Percentiles rank a stretch among this genome's conserved stretches.
phyloP scores from a whole-genome alignment of 805 yeast genomes.

The Sugiyamaella smithiae region DNA sequence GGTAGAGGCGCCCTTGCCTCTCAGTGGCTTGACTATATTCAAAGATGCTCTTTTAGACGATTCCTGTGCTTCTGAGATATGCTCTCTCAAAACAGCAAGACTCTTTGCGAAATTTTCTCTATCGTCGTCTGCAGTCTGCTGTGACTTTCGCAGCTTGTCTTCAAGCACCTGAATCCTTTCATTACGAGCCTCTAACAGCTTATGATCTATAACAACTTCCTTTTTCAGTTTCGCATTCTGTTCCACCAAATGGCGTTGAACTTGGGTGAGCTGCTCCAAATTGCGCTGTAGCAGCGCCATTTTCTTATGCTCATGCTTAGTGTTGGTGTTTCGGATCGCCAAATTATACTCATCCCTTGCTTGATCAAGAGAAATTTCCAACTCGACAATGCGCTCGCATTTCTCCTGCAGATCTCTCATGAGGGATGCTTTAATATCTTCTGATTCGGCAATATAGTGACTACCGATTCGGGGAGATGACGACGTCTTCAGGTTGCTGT shows the following conservation, averaged over 20 bases:
- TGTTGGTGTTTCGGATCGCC: conserved; percentile 26
- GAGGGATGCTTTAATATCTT: conserved; percentile 56
- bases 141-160: conserved; percentile 43
- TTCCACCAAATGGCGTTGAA: conserved; percentile 58
- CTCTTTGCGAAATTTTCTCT: conserved; percentile 45
- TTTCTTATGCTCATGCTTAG: conserved; percentile 42
- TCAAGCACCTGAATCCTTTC: conserved; percentile 56
- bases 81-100: conserved; percentile 19
- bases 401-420: conserved; percentile 27
- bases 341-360: conserved; percentile 37
- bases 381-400: conserved; percentile 39
- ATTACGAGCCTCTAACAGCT: conserved; percentile 56
- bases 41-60: conserved; percentile 1
- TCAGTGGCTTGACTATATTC: conserved; percentile 56
- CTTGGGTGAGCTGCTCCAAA: conserved; percentile 53
- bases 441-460: conserved; percentile 9
- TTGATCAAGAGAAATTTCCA: conserved; percentile 44
- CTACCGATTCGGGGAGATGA: not conserved
- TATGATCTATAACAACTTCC: conserved; percentile 54
- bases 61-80: conserved; percentile 8
- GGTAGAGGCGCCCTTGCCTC: conserved; percentile 46
- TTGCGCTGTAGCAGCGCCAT: conserved; percentile 55
- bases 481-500: not conserved
- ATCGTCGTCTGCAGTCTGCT: conserved; percentile 47
- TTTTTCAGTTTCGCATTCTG: conserved; percentile 56